Evolutionary conservation across 306 rosid genomes (phyloP), one percentile per base, ranked within the genome.

Genomic region (Canavalia ensiformis): DNA sequence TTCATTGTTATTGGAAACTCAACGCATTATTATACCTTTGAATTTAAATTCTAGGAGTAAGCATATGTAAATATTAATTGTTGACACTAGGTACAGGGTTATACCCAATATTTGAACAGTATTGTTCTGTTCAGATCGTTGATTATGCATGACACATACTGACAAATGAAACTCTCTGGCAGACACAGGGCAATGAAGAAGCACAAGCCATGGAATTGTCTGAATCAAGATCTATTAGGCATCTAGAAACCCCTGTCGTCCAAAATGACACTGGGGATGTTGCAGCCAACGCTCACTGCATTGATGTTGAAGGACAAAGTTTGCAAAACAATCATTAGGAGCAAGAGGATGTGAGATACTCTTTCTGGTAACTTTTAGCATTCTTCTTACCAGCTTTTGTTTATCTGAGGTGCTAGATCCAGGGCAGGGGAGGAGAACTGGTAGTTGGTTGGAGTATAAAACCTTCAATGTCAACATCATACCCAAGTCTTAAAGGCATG

Each of bases 221-320:
- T n/a, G 89, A 84, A 59, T 58, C 84, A 69, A 80, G 81, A 66
- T 58, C 85, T 8, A 60, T 81, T 12, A 37, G 75, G 51, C 75
- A 52, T 80, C 51, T n/a, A 41, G 91, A 86, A 67, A 42, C 81
- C 46, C 64, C 35, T 73, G 72, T 47, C 46, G 47, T 49, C 41
- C 86, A 81, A 62, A 72, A 79, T 74, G 63, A 29, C 67, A 77
- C 84, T 1, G 73, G 71, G 51, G 92, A 86, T 77, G 84, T 84
- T 79, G 73, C 70, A n/a, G 60, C 73, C 47, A 33, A 60, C 46
- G 37, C 80, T 42, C 76, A 41, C 31, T 56, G 78, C 72, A 29
- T 76, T 76, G 87, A 88, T 75, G 42, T 42, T 76, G 86, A 76
- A 60, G 74, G 84, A 63, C 81, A 76, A 68, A 84, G 76, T 76